These are phyloP conservation scores for Ilyonectria mors-panacis DNA, from an alignment of 2,329 filamentous ascomycete species.

Conservation along the genomic window DNA sequence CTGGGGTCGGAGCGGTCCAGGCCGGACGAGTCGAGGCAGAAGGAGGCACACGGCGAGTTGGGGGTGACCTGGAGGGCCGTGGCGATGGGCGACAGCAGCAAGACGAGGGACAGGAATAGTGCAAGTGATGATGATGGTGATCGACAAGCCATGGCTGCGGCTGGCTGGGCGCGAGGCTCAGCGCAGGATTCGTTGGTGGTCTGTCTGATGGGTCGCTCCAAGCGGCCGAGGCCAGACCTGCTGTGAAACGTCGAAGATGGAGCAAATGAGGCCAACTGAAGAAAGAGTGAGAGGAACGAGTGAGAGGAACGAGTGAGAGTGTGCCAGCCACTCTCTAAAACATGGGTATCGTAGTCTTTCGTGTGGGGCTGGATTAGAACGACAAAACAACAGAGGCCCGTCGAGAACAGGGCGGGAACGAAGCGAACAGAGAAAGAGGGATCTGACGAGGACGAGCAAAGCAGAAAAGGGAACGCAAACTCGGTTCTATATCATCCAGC, in stretches of 20 bases:
- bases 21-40: constrained; percentile 61
- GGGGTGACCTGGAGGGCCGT: constrained; percentile 66
- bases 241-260: constrained; percentile 36
- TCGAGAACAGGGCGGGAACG: not conserved
- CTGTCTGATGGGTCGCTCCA: constrained; percentile 1
- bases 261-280: not conserved
- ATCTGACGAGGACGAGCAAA: constrained; percentile 7
- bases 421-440: not conserved
- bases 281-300: constrained; percentile 9
- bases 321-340: constrained; percentile 36
- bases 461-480: not conserved
- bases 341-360: constrained; percentile 3
- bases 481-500: not conserved
- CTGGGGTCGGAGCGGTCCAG: constrained; percentile 62
- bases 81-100: constrained; percentile 32
- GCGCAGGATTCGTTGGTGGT: constrained; percentile 19
- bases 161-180: not conserved
- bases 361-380: not conserved
- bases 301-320: constrained; percentile 5
- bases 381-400: not conserved
- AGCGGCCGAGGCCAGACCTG: constrained; percentile 35
- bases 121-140: not conserved
- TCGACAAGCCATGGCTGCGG: constrained; percentile 23
- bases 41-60: constrained; percentile 67
- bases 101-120: constrained; percentile 17